phyloP scores from a whole-genome alignment of 495 filamentous ascomycete genomes.

The Neurospora sp. region DNA sequence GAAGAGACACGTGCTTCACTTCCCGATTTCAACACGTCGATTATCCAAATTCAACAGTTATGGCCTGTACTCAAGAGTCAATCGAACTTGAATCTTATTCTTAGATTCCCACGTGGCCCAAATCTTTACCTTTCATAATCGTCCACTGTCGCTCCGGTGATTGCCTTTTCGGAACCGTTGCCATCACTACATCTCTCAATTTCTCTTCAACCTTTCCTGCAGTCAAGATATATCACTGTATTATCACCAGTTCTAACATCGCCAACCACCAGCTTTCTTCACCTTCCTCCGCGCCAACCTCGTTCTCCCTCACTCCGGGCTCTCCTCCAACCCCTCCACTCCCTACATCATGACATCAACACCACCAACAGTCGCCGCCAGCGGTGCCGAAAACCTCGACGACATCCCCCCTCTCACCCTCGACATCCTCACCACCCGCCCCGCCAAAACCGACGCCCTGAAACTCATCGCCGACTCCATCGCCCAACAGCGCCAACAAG shows the following conservation, averaged over 20 bases:
- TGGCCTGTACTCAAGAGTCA: neutral
- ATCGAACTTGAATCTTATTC: neutral
- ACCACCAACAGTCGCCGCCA: slow-evolving; percentile 6
- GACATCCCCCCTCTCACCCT: slow-evolving; percentile 33
- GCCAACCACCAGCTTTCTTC: slow-evolving; percentile 37
- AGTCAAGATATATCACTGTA: neutral
- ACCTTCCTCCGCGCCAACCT: slow-evolving; percentile 47
- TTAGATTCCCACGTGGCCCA: neutral
- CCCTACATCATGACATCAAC: slow-evolving; percentile 12
- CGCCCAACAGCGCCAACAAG: slow-evolving; percentile 35
- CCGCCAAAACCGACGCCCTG: slow-evolving; percentile 33
- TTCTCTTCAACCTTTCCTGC: neutral
- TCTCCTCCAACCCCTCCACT: slow-evolving; percentile 30
- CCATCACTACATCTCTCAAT: neutral
- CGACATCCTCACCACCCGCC: slow-evolving; percentile 18
- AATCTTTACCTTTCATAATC: neutral
- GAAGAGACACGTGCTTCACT: neutral
- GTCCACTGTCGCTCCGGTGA: neutral
- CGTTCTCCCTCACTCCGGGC: slow-evolving; percentile 33
- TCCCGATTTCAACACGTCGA: neutral
- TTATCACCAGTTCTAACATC: slow-evolving; percentile 5
- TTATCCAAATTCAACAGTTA: neutral
- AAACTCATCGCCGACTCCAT: slow-evolving; percentile 36
- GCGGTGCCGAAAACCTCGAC: slow-evolving; percentile 10
- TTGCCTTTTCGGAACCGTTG: neutral